Evolutionary conservation across 768 basidiomycete genomes (phyloP), one percentile per base, ranked within the genome.

Genomic region (Tulasnella sp.): DNA sequence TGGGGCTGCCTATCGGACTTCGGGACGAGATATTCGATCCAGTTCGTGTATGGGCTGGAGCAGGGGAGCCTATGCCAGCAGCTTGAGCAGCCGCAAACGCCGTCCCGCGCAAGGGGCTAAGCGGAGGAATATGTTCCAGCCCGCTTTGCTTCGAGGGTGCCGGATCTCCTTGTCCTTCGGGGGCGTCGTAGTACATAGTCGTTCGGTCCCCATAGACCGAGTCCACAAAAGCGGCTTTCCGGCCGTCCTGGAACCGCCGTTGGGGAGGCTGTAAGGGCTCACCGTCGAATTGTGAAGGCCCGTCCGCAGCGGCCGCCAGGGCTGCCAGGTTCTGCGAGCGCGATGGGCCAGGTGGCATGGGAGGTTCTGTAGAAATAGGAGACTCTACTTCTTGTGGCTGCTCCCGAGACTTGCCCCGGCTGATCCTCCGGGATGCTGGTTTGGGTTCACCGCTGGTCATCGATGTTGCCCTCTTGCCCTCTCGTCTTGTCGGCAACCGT

Each of bases 401-500:
- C 36, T 37, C 36, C n/a, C n/a, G 36, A 37, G 36, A 37, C 36
- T n/a, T 37, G n/a, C n/a, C n/a, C n/a, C 36, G 36, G n/a, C 36
- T 9, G 36, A 37, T n/a, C 36, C 9, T 9, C 9, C 9, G 36
- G 36, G 9, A 37, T 37, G 36, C 9, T 9, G 36, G n/a, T 37
- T n/a, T 46, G 15, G 45, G 32, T 19, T 27, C 6, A 6, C 45
- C 45, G 4, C 25, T 4, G 2, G 45, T 27, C 9, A 31, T 25
- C 25, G 45, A 23, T 25, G 45, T 25, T 5, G 45, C 25, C 25
- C 15, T 12, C 25, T 46, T 25, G 32, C 23, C 7, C 7, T 46
- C 45, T 46, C 45, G 45, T 46, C 45, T n/a, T 46, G 45, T 4
- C 25, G 45, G 45, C 45, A n/a, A n/a, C n/a, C n/a, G n/a, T 46